A percentile compares a stretch with the other conserved stretches of the same genome.
Conservation (phyloP, 2,329 filamentous ascomycete species). For the Delphinella strobiligena region DNA sequence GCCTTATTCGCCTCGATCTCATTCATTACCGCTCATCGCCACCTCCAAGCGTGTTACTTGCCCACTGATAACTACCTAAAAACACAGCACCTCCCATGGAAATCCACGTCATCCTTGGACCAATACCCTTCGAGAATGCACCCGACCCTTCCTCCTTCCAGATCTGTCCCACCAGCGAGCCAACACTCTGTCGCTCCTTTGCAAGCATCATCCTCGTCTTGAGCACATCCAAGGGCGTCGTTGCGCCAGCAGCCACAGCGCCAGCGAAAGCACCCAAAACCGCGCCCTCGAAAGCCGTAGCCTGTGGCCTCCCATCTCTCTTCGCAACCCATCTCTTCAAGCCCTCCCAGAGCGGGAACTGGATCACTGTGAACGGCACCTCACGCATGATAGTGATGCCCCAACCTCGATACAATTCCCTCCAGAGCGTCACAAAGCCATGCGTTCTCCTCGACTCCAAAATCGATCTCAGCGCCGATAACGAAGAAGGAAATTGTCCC, state of each 20-base stretch:
- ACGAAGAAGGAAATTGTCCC: slow-evolving; percentile 59
- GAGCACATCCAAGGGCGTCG: slow-evolving; percentile 87
- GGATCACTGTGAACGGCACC: slow-evolving; percentile 92
- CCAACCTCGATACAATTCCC: slow-evolving; percentile 85
- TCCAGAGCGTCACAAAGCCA: slow-evolving; percentile 49
- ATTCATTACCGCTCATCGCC: no score
- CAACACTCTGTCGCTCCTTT: slow-evolving; percentile 49
- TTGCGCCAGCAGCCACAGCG: slow-evolving; percentile 73
- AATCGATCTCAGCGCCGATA: slow-evolving; percentile 59
- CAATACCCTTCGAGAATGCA: slow-evolving; percentile 65
- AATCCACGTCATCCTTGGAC: slow-evolving; percentile 86
- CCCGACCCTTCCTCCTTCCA: slow-evolving; percentile 49
- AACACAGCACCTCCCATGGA: slow-evolving; percentile 90
- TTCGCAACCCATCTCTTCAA: slow-evolving; percentile 61
- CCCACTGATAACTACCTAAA: slow-evolving; percentile 84
- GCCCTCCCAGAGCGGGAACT: slow-evolving; percentile 93
- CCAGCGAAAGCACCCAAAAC: slow-evolving; percentile 75
- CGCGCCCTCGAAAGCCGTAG: slow-evolving; percentile 68
- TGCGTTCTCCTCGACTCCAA: slow-evolving; percentile 28
- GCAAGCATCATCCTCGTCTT: slow-evolving; percentile 96
- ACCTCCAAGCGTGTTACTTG: slow-evolving; percentile 58
- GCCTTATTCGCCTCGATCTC: no score
- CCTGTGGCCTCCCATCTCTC: slow-evolving; percentile 29
- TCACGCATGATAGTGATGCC: slow-evolving; percentile 87
- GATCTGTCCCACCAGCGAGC: slow-evolving; percentile 51